Percentiles rank a stretch among this genome's conserved stretches.
Evolutionary conservation across 108 stramenopile species (phyloP).

Genomic region (Cyclotella cryptica): DNA sequence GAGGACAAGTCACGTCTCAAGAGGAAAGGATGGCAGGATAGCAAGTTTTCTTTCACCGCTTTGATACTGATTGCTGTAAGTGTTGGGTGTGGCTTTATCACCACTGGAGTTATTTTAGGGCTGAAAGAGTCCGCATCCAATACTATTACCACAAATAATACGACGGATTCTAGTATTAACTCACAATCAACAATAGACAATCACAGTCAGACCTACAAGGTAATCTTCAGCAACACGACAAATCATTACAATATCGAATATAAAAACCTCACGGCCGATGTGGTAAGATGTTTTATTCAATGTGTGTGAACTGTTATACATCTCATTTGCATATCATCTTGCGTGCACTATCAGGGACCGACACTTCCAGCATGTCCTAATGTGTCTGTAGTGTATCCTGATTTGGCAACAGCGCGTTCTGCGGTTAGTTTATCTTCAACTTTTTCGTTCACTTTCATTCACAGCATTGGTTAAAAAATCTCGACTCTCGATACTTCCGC

Average conservation of each 20-base stretch:
- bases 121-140: background rate
- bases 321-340: too few relatives aligned
- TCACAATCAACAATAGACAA: background rate
- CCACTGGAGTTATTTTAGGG: background rate
- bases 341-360: too few relatives aligned
- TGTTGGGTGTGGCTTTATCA: background rate
- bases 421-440: too few relatives aligned
- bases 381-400: too few relatives aligned
- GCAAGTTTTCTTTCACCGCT: background rate
- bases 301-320: too few relatives aligned
- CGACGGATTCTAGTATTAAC: background rate
- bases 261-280: background rate
- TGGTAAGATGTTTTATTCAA: background rate
- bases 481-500: too few relatives aligned
- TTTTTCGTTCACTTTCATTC: too few relatives aligned
- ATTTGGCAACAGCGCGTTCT: too few relatives aligned
- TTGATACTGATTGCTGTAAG: background rate
- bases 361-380: too few relatives aligned
- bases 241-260: constrained; percentile 7
- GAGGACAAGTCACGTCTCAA: too few relatives aligned
- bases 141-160: too few relatives aligned
- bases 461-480: too few relatives aligned
- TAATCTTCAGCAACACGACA: background rate
- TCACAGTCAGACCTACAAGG: background rate
- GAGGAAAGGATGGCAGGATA: background rate